Conservation (phyloP, 129 eudicot genomes). For the Smallanthus sonchifolius region DNA sequence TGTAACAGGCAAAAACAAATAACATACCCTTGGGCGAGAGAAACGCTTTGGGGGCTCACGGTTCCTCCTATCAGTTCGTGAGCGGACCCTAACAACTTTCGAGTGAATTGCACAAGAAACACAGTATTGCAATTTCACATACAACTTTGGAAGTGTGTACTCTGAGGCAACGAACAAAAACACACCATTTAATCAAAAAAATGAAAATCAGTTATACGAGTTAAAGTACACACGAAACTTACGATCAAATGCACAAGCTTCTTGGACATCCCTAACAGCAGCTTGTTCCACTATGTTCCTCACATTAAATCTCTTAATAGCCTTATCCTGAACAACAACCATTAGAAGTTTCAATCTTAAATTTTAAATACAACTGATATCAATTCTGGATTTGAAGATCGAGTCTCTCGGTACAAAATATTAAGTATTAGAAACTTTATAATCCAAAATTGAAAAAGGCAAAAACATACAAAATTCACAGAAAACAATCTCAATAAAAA, state of each 20-base stretch:
- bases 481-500: background rate
- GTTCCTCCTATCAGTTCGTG: slow-evolving; percentile 65
- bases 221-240: background rate
- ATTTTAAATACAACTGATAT: background rate
- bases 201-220: background rate
- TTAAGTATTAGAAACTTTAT: too few species aligned
- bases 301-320: slow-evolving; percentile 82
- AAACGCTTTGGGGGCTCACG: slow-evolving; percentile 90
- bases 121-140: slow-evolving; percentile 70
- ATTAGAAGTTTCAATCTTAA: background rate
- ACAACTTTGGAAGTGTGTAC: slow-evolving; percentile 73
- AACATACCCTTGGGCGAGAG: slow-evolving; percentile 67
- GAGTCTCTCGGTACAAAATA: too few species aligned
- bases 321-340: slow-evolving; percentile 49
- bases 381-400: background rate
- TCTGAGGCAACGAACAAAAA: slow-evolving; percentile 20
- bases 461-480: background rate
- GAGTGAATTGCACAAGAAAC: slow-evolving; percentile 88
- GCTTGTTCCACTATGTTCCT: slow-evolving; percentile 91
- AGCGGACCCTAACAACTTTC: slow-evolving; percentile 68
- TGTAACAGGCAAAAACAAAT: background rate
- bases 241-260: slow-evolving; percentile 83
- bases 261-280: slow-evolving; percentile 90
- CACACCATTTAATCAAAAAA: background rate
- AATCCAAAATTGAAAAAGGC: background rate